These are phyloP conservation scores for Tulasnella sp. DNA, from an alignment of 768 basidiomycete species.

Conservation along the genomic window DNA sequence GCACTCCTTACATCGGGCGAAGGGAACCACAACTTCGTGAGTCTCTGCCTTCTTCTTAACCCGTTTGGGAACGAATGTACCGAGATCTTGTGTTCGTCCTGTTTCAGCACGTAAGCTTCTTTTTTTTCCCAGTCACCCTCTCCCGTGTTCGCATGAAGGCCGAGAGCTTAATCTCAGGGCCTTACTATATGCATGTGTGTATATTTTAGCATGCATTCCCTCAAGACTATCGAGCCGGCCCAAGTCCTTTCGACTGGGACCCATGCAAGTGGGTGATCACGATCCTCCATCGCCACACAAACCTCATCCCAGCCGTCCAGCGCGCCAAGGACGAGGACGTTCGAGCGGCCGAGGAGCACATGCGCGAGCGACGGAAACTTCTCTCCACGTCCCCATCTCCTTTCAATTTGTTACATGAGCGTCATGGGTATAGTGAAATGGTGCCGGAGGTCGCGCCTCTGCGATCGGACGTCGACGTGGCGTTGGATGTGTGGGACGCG, in stretches of 20 bases:
- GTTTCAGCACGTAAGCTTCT: background rate
- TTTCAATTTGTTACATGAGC: too few relatives aligned
- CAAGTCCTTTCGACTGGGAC: constrained; percentile 7
- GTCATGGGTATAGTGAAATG: background rate
- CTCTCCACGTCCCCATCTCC: background rate
- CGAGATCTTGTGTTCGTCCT: too few relatives aligned
- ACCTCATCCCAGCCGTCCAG: background rate
- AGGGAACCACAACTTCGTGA: constrained; percentile 15
- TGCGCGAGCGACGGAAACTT: background rate
- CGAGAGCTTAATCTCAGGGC: background rate
- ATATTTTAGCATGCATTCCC: constrained; percentile 16
- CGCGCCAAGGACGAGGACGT: background rate
- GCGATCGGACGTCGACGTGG: background rate
- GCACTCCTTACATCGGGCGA: constrained; percentile 9
- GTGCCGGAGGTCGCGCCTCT: background rate
- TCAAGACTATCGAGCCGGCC: constrained; percentile 10
- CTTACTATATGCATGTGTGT: background rate
- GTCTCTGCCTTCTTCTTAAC: background rate
- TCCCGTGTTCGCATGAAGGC: too few relatives aligned
- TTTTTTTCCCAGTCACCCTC: too few relatives aligned
- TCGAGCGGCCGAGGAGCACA: background rate
- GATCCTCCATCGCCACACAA: background rate
- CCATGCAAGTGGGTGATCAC: constrained; percentile 16
- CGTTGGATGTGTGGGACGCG: background rate
- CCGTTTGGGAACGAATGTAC: too few relatives aligned